Percentiles rank a stretch among this genome's conserved stretches.
Evolutionary conservation across 108 stramenopile species (phyloP).

Genomic region (Aureococcus anophagefferens): DNA sequence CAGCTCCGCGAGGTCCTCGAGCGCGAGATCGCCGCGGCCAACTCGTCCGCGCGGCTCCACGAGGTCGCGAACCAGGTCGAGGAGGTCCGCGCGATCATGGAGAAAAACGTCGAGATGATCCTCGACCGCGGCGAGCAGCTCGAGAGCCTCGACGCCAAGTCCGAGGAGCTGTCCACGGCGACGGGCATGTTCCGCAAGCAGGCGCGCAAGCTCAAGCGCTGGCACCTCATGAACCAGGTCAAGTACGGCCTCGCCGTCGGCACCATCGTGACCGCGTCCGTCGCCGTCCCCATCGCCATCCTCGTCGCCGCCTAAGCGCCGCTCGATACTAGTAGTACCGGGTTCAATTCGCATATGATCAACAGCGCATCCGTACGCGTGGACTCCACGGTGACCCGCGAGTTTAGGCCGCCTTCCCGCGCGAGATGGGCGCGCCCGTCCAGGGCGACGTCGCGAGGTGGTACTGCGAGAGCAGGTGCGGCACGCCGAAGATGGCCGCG

Average conservation of each 20-base stretch:
- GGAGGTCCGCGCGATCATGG: neutral
- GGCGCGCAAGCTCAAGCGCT: neutral
- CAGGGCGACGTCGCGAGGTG: no score
- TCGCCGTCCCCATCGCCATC: conserved; percentile 1
- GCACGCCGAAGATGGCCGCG: no score
- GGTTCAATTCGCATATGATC: no score
- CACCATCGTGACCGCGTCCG: neutral
- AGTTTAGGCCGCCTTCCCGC: no score
- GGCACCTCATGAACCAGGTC: conserved; percentile 7
- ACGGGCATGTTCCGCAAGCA: neutral
- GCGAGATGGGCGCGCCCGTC: no score
- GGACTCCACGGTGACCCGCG: no score
- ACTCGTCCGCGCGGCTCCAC: neutral
- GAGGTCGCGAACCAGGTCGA: neutral
- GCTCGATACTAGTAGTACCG: no score
- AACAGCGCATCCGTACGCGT: no score
- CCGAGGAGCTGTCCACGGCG: neutral
- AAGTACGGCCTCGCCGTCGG: neutral
- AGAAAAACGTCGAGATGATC: neutral
- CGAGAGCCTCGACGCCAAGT: neutral
- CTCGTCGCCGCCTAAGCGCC: neutral
- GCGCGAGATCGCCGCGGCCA: neutral
- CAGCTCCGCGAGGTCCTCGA: neutral
- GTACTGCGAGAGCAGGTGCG: no score
- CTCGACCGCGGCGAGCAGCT: neutral